phyloP scores from a whole-genome alignment of 176 grass and related monocot species.

The Pontederia crassipes region DNA sequence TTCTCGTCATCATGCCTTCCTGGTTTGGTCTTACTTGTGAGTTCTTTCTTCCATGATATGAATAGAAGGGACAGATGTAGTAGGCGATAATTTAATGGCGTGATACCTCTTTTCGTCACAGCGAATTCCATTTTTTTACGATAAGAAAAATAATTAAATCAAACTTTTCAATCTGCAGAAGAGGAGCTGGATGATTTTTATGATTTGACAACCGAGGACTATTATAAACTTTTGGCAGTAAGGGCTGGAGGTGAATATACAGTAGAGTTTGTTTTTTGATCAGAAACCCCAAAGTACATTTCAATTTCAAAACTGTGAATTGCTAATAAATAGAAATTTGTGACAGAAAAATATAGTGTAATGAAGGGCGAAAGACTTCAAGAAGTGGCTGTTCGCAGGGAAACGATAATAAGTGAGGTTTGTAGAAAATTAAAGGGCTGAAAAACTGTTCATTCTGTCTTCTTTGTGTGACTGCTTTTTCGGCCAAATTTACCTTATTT shows the following conservation, averaged over 20 bases:
- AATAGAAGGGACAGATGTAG: neutral
- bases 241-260: conserved; percentile 7
- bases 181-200: conserved; percentile 85
- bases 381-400: conserved; percentile 62
- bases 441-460: neutral
- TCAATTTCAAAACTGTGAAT: neutral
- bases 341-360: conserved; percentile 42
- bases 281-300: too few relatives aligned
- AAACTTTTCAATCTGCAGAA: conserved; percentile 14
- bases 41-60: neutral
- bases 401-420: conserved; percentile 15
- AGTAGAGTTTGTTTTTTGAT: neutral
- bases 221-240: conserved; percentile 43
- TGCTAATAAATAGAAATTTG: neutral
- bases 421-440: conserved; percentile 35
- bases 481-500: neutral
- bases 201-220: conserved; percentile 70
- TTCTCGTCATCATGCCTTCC: neutral
- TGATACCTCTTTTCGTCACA: too few relatives aligned
- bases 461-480: neutral
- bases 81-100: too few relatives aligned
- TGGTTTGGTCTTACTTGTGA: neutral
- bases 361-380: conserved; percentile 71
- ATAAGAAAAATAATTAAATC: neutral
- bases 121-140: neutral